Percentiles rank a stretch among this genome's conserved stretches.
Evolutionary conservation across 2,329 filamentous ascomycete species (phyloP).

Genomic region (Zelopaecilomyces penicillatus): DNA sequence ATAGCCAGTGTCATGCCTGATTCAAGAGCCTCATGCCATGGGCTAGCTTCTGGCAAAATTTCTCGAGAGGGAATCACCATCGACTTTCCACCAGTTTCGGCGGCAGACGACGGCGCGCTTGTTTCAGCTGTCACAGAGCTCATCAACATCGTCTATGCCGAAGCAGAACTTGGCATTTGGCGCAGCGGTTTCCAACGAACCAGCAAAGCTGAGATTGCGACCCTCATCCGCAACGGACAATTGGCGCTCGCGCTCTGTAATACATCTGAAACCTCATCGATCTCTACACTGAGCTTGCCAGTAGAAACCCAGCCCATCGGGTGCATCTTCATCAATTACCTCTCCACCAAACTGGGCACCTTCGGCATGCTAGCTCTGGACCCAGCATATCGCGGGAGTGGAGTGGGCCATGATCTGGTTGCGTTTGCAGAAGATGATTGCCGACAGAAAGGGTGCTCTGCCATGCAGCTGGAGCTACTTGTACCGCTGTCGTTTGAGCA

Average conservation of each 20-base stretch:
- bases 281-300: background rate
- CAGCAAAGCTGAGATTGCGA: slow-evolving; percentile 11
- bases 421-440: slow-evolving; percentile 21
- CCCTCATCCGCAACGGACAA: slow-evolving; percentile 13
- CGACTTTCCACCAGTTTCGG: slow-evolving; percentile 11
- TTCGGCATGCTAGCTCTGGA: slow-evolving; percentile 23
- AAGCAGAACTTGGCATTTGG: slow-evolving; percentile 20
- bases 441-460: slow-evolving; percentile 16
- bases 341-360: slow-evolving; percentile 13
- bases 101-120: slow-evolving; percentile 13
- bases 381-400: slow-evolving; percentile 13
- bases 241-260: slow-evolving; percentile 17
- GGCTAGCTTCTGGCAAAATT: too few species aligned
- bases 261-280: background rate
- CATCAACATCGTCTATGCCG: slow-evolving; percentile 19
- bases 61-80: slow-evolving; percentile 8
- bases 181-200: slow-evolving; percentile 19
- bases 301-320: slow-evolving; percentile 12
- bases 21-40: too few species aligned
- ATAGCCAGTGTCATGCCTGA: too few species aligned
- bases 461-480: slow-evolving; percentile 22
- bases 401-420: slow-evolving; percentile 16
- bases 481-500: slow-evolving; percentile 19
- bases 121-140: slow-evolving; percentile 13
- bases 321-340: slow-evolving; percentile 18